phyloP scores from a whole-genome alignment of 2,329 filamentous ascomycete species.

The Rugonectria rugulosa region DNA sequence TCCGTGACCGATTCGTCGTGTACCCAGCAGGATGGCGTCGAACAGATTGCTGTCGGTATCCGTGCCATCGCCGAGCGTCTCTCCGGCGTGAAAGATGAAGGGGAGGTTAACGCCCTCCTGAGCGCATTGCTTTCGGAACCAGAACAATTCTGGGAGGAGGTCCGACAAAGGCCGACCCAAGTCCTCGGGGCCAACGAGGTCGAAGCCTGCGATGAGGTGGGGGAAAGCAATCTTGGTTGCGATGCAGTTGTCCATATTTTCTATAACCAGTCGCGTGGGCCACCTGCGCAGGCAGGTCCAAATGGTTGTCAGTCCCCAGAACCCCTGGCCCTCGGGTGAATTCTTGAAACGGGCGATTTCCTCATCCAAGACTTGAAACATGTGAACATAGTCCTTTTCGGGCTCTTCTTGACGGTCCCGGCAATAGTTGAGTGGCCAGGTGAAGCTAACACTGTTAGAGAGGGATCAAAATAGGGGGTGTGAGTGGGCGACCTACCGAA shows the following conservation, averaged over 20 bases:
- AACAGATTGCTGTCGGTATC: constrained; percentile 83
- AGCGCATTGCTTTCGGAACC: constrained; percentile 88
- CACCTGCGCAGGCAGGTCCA: constrained; percentile 78
- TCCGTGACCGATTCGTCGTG: constrained; percentile 87
- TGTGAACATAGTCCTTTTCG: constrained; percentile 72
- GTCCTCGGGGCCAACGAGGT: constrained; percentile 90
- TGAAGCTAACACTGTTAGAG: constrained; percentile 58
- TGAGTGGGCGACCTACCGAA: constrained; percentile 55
- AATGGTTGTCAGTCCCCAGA: constrained; percentile 87
- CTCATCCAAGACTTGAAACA: constrained; percentile 78
- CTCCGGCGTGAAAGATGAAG: constrained; percentile 96
- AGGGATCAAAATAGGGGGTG: background rate
- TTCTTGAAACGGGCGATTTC: constrained; percentile 79
- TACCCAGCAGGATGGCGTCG: constrained; percentile 86
- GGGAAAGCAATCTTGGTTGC: constrained; percentile 81
- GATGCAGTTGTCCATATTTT: constrained; percentile 90
- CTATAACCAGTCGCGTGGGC: constrained; percentile 70
- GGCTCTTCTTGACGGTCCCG: constrained; percentile 68
- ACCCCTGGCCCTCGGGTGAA: constrained; percentile 73
- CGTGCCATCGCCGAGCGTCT: constrained; percentile 79
- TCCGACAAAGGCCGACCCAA: constrained; percentile 77
- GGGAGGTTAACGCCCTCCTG: constrained; percentile 82
- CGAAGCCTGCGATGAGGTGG: constrained; percentile 83
- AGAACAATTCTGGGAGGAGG: constrained; percentile 85
- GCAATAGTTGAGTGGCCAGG: constrained; percentile 76